phyloP scores from a whole-genome alignment of 2,329 filamentous ascomycete species.

The Apiospora rasikravindrae region DNA sequence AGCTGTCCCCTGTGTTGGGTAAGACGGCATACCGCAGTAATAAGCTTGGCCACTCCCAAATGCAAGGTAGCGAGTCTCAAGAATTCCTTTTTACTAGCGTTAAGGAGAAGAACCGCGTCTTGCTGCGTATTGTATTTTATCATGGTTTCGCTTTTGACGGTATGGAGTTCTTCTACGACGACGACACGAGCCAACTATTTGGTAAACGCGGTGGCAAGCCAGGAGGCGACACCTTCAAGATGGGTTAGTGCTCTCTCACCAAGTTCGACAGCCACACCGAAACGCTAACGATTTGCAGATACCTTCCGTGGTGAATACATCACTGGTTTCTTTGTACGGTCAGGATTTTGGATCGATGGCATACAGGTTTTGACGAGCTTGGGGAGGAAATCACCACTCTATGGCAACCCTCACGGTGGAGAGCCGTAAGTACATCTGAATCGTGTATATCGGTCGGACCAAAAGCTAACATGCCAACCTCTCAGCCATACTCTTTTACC shows the following conservation, averaged over 20 bases:
- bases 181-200: slow-evolving; percentile 82
- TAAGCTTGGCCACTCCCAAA: slow-evolving; percentile 73
- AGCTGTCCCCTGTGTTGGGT: slow-evolving; percentile 69
- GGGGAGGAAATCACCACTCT: slow-evolving; percentile 84
- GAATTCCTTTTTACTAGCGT: slow-evolving; percentile 78
- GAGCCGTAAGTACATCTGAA: slow-evolving; percentile 70
- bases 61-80: slow-evolving; percentile 71
- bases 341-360: slow-evolving; percentile 84
- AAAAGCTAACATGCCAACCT: slow-evolving; percentile 30
- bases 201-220: slow-evolving; percentile 77
- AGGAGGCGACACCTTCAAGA: slow-evolving; percentile 74
- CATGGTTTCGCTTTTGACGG: slow-evolving; percentile 81
- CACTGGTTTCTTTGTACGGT: slow-evolving; percentile 82
- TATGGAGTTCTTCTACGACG: slow-evolving; percentile 91
- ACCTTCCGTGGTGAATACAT: slow-evolving; percentile 84
- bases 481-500: slow-evolving; percentile 84
- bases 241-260: slow-evolving; percentile 61
- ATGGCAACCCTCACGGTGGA: slow-evolving; percentile 80
- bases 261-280: neutral
- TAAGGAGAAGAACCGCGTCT: slow-evolving; percentile 70
- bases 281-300: slow-evolving; percentile 56
- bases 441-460: neutral
- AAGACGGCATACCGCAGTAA: slow-evolving; percentile 78
- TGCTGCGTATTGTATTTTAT: slow-evolving; percentile 78
- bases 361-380: slow-evolving; percentile 88